These are phyloP conservation scores for Carex myosuroides DNA, from an alignment of 176 grass and related monocot species.

Conservation along the genomic window DNA sequence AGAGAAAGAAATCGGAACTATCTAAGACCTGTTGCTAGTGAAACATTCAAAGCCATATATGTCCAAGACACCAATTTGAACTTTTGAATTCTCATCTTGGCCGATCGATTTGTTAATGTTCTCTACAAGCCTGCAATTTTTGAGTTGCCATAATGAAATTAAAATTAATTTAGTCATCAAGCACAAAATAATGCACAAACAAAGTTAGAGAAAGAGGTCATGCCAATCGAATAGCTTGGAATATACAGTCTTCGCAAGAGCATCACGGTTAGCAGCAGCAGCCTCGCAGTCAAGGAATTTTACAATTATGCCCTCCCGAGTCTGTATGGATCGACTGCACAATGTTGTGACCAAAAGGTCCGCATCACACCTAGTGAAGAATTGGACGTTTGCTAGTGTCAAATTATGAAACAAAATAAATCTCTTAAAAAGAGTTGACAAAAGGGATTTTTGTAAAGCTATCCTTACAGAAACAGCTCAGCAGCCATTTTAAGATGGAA, in stretches of 20 bases:
- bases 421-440: not conserved
- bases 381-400: not conserved
- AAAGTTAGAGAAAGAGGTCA: conserved; percentile 25
- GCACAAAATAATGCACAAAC: conserved; percentile 9
- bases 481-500: conserved; percentile 89
- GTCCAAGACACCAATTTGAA: conserved; percentile 97
- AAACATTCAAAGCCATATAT: conserved; percentile 99
- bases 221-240: conserved; percentile 93
- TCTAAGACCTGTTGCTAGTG: conserved; percentile 73
- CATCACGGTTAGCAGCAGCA: conserved; percentile 81
- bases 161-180: conserved; percentile 3
- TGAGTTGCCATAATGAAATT: not conserved
- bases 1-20: not conserved
- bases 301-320: conserved; percentile 81
- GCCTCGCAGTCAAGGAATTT: conserved; percentile 83
- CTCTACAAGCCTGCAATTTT: conserved; percentile 77
- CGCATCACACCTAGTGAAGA: conserved; percentile 62
- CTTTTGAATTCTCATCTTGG: conserved; percentile 82
- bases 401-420: conserved; percentile 1
- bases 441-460: conserved; percentile 10
- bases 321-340: conserved; percentile 86
- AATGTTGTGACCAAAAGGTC: conserved; percentile 73
- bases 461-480: conserved; percentile 75
- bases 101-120: conserved; percentile 99
- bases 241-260: conserved; percentile 94